These are phyloP conservation scores for Pyrenophora graminea DNA, from an alignment of 2,329 filamentous ascomycete genomes.

Conservation along the genomic window DNA sequence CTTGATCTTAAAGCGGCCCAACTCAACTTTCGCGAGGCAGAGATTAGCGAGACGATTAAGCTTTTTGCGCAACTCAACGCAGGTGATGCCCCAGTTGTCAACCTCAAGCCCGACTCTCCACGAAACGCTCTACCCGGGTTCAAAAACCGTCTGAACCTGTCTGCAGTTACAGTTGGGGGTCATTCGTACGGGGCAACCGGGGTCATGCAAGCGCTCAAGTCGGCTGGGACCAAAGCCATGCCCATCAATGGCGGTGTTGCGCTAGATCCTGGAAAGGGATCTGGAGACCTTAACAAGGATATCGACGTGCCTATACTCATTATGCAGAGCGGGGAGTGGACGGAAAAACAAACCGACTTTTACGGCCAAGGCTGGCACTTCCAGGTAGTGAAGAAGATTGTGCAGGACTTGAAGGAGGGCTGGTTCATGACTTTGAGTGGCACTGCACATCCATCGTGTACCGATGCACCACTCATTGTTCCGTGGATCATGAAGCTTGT, in stretches of 20 bases:
- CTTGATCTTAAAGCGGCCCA: constrained; percentile 49
- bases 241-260: constrained; percentile 63
- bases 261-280: constrained; percentile 68
- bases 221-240: constrained; percentile 49
- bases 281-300: constrained; percentile 64
- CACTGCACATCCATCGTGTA: constrained; percentile 64
- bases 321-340: constrained; percentile 69
- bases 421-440: constrained; percentile 53
- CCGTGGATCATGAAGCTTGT: constrained; percentile 64
- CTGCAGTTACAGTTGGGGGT: constrained; percentile 61
- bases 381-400: constrained; percentile 63
- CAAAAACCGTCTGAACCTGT: constrained; percentile 58
- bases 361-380: constrained; percentile 66
- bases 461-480: constrained; percentile 68
- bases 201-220: constrained; percentile 63
- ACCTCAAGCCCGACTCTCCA: constrained; percentile 55
- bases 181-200: constrained; percentile 70
- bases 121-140: constrained; percentile 54
- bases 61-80: constrained; percentile 48
- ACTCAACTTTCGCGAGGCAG: constrained; percentile 51
- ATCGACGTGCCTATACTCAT: constrained; percentile 63
- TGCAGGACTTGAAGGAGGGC: constrained; percentile 52
- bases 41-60: constrained; percentile 52
- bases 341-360: constrained; percentile 60
- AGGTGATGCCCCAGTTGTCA: constrained; percentile 42